Percentiles rank a stretch among this genome's conserved stretches.
Conservation (phyloP, 192 early-diverging fungal species). For the Pecoramyces ruminantium region DNA sequence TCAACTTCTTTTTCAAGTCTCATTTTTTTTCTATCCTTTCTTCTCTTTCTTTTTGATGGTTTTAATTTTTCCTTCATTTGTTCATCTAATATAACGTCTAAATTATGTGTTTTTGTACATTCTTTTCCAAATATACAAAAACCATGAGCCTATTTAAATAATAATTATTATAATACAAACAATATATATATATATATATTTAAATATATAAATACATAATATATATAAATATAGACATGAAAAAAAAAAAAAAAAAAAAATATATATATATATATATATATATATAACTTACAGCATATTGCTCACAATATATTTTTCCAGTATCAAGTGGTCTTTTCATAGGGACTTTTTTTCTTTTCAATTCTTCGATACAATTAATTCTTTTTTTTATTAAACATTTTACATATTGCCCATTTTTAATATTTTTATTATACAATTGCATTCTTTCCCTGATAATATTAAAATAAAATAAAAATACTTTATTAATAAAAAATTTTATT, state of each 20-base stretch:
- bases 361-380: neutral
- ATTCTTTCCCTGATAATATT: constrained; percentile 3
- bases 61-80: constrained; percentile 20
- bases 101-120: constrained; percentile 64
- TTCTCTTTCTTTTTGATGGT: constrained; percentile 14
- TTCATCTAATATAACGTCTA: constrained; percentile 72
- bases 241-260: constrained; percentile 1
- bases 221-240: too few species aligned
- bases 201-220: neutral
- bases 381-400: neutral
- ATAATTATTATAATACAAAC: neutral
- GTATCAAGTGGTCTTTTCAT: constrained; percentile 3
- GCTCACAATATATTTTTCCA: constrained; percentile 45
- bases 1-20: neutral
- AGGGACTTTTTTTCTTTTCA: neutral
- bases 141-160: constrained; percentile 43
- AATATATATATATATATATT: neutral
- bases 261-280: neutral
- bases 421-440: neutral
- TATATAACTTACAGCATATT: constrained; percentile 58
- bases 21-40: constrained; percentile 5
- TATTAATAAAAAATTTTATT: too few species aligned
- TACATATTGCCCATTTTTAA: neutral
- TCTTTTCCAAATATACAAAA: constrained; percentile 48
- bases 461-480: neutral